Conservation (phyloP, 1,284 basidiomycete genomes). For the Entoloma clypeatum region DNA sequence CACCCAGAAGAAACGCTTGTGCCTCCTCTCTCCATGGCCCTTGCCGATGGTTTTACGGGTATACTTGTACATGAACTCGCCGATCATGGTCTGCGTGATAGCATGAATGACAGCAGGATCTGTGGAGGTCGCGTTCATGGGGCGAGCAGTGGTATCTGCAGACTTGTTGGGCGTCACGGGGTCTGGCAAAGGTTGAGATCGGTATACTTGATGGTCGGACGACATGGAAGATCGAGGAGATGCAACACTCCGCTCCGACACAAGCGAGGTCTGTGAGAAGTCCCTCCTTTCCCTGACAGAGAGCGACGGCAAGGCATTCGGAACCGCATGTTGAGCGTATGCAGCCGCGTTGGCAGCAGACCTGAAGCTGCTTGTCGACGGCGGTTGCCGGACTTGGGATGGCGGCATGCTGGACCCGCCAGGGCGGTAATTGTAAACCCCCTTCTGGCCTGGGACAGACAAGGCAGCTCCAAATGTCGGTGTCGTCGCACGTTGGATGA, state of each 20-base stretch:
- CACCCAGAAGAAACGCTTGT: constrained; percentile 98
- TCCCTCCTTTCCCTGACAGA: constrained; percentile 47
- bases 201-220: constrained; percentile 57
- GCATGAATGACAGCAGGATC: constrained; percentile 90
- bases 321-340: constrained; percentile 42
- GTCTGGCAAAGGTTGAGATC: constrained; percentile 25
- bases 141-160: constrained; percentile 37
- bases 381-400: constrained; percentile 62
- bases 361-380: constrained; percentile 78
- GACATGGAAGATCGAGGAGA: constrained; percentile 77
- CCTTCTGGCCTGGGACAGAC: constrained; percentile 50
- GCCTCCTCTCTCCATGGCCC: constrained; percentile 86
- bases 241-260: constrained; percentile 58
- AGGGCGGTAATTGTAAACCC: constrained; percentile 45
- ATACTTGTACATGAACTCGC: constrained; percentile 98
- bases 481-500: constrained; percentile 82
- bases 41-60: constrained; percentile 89
- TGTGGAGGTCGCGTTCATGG: constrained; percentile 43
- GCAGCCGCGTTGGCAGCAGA: constrained; percentile 60
- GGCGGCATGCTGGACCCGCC: constrained; percentile 72
- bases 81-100: constrained; percentile 99
- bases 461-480: constrained; percentile 69
- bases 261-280: constrained; percentile 61
- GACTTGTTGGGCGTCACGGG: constrained; percentile 42
- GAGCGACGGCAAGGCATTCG: constrained; percentile 40